A percentile compares a stretch with the other conserved stretches of the same genome.
Evolutionary conservation across 129 eudicot genomes (phyloP).

Genomic region (Tanacetum coccineum): DNA sequence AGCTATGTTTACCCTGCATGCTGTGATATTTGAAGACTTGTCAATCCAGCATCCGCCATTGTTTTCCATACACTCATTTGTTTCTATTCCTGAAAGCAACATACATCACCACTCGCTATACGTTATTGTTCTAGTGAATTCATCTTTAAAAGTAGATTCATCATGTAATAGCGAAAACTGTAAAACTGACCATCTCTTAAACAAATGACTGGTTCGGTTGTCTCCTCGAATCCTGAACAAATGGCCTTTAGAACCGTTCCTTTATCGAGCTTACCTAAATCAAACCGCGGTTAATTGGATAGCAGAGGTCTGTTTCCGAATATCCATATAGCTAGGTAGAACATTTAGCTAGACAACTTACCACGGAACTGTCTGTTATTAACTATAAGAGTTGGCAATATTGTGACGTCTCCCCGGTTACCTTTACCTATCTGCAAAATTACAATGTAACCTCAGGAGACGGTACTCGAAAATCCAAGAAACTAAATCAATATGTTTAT

Average conservation of each 20-base stretch:
- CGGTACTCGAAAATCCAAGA: neutral
- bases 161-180: neutral
- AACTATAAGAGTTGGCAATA: slow-evolving; percentile 87
- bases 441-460: slow-evolving; percentile 7
- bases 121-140: neutral
- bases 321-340: neutral
- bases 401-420: slow-evolving; percentile 87
- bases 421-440: slow-evolving; percentile 76
- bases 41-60: slow-evolving; percentile 99
- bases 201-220: slow-evolving; percentile 75
- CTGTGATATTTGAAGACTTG: slow-evolving; percentile 67
- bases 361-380: slow-evolving; percentile 93
- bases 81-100: slow-evolving; percentile 61
- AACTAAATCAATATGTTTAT: neutral
- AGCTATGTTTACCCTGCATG: slow-evolving; percentile 67
- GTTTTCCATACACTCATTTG: slow-evolving; percentile 84
- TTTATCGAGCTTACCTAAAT: slow-evolving; percentile 78
- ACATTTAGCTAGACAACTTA: slow-evolving; percentile 14
- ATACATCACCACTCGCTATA: neutral
- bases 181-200: slow-evolving; percentile 49
- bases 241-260: slow-evolving; percentile 89
- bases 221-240: slow-evolving; percentile 91
- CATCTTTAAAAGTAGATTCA: neutral
- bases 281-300: slow-evolving; percentile 13
- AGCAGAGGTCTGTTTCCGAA: neutral